Base-by-base conservation (phyloP, 768 basidiomycete species). In the Boletus sp. region DNA sequence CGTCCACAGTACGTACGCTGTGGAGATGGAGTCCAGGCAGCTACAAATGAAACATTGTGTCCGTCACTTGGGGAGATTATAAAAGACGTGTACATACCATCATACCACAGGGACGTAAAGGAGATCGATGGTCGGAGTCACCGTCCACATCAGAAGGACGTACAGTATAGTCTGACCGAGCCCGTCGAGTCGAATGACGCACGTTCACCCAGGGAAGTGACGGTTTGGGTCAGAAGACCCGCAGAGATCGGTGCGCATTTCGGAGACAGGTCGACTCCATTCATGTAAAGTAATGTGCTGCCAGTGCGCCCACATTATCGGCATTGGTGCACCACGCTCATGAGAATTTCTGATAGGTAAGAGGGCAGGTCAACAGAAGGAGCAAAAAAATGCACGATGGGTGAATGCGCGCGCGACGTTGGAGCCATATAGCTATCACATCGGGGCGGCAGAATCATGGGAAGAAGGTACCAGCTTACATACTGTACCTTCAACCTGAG, bases 381-480 rank as follows among this genome's bases (percentile, higher is more conserved):
- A 46, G 30, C 44, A 17, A 33, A 17, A 33, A 55, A 32, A 33
- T 39, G 41, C 51, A 42, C n/a, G 33, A 46, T 43, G 15, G 17
- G 29, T 46, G n/a, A 25, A 25, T 14, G 50, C 6, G 33, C 13
- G 27, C 38, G 14, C 42, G 33, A 46, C 49, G 45, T 23, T 42
- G n/a, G 44, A 32, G 33, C 47, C 17, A 32, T 34, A 15, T 30
- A 43, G 57, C 62, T 67, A 47, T 60, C 64, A 66, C 55, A 66
- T 64, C 55, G 59, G 58, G 47, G 33, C 42, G 43, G 51, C 55
- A 44, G 46, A 55, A 57, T 42, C 32, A 43, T 35, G 32, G 30
- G 30, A 58, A 47, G 35, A 53, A 53, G 47, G 17, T 35, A 46
- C 27, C 11, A 34, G 29, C 23, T 50, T 60, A 56, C 62, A 52